Percentiles rank a stretch among this genome's conserved stretches.
phyloP scores from a whole-genome alignment of 371 early-diverging fungal genomes.

The Blakeslea trispora region DNA sequence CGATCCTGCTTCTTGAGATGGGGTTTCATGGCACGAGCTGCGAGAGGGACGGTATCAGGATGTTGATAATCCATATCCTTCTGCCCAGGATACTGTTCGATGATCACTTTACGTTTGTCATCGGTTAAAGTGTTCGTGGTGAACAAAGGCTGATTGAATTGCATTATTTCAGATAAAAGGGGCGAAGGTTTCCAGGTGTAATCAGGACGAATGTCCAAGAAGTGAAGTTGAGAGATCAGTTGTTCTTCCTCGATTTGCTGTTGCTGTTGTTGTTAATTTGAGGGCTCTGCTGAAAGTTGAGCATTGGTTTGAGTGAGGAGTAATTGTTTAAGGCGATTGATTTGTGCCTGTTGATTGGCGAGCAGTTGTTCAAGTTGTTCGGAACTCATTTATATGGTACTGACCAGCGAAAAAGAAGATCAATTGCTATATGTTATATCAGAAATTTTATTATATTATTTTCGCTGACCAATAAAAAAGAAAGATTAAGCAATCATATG shows the following conservation, averaged over 20 bases:
- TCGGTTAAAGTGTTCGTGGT: conserved; percentile 2
- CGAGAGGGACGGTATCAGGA: conserved; percentile 8
- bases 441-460: neutral
- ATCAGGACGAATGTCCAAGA: conserved; percentile 1
- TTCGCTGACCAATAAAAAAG: conserved; percentile 6
- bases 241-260: neutral
- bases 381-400: conserved; percentile 6
- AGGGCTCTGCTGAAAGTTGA: conserved; percentile 9
- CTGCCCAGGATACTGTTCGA: conserved; percentile 14
- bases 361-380: neutral
- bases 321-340: neutral
- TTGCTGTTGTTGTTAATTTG: conserved; percentile 2
- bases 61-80: conserved; percentile 4
- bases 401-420: conserved; percentile 18
- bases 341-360: conserved; percentile 1
- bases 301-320: neutral
- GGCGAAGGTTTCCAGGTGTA: conserved; percentile 5
- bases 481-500: conserved; percentile 13
- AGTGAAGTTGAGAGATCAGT: neutral
- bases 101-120: conserved; percentile 6
- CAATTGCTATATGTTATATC: neutral
- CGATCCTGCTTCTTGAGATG: conserved; percentile 3
- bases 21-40: conserved; percentile 12
- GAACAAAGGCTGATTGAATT: neutral
- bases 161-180: neutral